Percentiles rank a stretch among this genome's conserved stretches.
These are phyloP conservation scores for Syncephalastrum contaminatum DNA, from an alignment of 371 early-diverging fungal genomes.

Conservation along the genomic window DNA sequence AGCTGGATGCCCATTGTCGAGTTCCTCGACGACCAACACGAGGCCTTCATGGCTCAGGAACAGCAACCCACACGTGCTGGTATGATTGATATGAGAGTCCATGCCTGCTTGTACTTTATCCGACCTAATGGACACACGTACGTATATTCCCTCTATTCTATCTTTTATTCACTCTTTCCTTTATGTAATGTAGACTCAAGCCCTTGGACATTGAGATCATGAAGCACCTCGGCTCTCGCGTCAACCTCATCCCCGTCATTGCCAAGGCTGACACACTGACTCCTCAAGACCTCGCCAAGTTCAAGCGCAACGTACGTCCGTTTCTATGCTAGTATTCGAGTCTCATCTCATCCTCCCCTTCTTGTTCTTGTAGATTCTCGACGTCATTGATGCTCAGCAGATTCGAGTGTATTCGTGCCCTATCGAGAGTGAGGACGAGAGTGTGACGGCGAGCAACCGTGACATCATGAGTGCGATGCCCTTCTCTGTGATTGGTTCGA, in stretches of 20 bases:
- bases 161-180: too few species aligned
- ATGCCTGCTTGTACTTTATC: constrained; percentile 95
- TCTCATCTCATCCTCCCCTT: background rate
- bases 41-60: constrained; percentile 81
- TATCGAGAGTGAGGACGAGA: constrained; percentile 83
- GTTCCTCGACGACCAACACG: constrained; percentile 95
- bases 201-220: constrained; percentile 91
- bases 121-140: constrained; percentile 89
- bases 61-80: constrained; percentile 58
- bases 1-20: constrained; percentile 76
- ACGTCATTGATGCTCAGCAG: constrained; percentile 69
- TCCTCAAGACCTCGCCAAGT: constrained; percentile 69
- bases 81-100: constrained; percentile 72
- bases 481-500: constrained; percentile 90
- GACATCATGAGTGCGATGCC: constrained; percentile 89
- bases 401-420: constrained; percentile 76
- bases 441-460: constrained; percentile 67
- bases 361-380: constrained; percentile 54
- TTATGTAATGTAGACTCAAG: constrained; percentile 63
- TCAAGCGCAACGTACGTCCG: constrained; percentile 70
- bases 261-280: constrained; percentile 71
- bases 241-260: constrained; percentile 84
- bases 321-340: background rate
- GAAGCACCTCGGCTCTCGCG: constrained; percentile 76
- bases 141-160: too few species aligned